Conservation (phyloP, 2,329 filamentous ascomycete species). For the Claviceps monticola region DNA sequence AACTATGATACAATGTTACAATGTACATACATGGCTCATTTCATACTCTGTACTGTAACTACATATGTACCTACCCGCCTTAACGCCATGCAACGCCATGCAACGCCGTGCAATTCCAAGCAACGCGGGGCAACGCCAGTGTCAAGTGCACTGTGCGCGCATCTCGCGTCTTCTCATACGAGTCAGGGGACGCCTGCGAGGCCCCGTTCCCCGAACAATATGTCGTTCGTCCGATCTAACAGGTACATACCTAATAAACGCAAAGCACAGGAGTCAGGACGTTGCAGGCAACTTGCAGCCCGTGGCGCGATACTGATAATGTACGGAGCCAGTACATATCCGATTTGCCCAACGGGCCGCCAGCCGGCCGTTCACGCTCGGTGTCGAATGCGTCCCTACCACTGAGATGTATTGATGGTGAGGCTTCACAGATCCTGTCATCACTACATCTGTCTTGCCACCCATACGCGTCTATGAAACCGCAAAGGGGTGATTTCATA, state of each 20-base stretch:
- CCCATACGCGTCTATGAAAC: not conserved
- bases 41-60: too few species aligned
- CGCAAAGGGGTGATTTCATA: not conserved
- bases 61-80: too few species aligned
- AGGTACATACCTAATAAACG: not conserved
- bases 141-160: too few species aligned
- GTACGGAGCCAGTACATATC: not conserved
- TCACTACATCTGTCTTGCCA: not conserved
- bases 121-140: too few species aligned
- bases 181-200: not conserved
- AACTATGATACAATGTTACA: too few species aligned
- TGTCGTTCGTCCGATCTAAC: not conserved
- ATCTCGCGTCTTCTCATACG: not conserved
- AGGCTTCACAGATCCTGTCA: not conserved
- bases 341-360: not conserved
- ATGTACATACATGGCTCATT: not conserved
- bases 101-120: not conserved
- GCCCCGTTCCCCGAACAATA: not conserved
- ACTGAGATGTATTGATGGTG: not conserved
- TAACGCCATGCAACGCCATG: not conserved
- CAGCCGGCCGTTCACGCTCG: not conserved
- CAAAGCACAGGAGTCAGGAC: too few species aligned
- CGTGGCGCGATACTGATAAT: too few species aligned
- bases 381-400: too few species aligned
- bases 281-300: too few species aligned